These are phyloP conservation scores for Eimeria praecox DNA, from an alignment of 169 alveolate species.

Conservation along the genomic window DNA sequence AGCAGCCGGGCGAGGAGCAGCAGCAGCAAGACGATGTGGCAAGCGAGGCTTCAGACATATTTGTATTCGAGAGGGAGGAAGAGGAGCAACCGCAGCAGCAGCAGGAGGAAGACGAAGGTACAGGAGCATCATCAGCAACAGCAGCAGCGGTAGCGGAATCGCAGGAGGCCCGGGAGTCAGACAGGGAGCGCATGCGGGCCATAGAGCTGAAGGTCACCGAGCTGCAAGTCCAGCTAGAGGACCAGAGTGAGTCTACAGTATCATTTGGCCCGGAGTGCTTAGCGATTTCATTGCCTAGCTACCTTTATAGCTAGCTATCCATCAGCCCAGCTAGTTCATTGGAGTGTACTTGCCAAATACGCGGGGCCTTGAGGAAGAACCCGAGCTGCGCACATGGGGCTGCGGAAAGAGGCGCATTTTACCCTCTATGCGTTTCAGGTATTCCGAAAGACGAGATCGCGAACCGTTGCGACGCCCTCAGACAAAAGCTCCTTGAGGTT, in stretches of 20 bases:
- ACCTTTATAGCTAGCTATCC: not conserved
- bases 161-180: conserved; percentile 72
- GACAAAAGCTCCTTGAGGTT: conserved; percentile 68
- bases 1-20: conserved; percentile 59
- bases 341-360: not conserved
- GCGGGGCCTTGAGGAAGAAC: not conserved
- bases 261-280: not conserved
- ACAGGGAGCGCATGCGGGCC: conserved; percentile 73
- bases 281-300: not conserved
- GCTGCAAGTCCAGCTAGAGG: conserved; percentile 74
- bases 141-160: conserved; percentile 70
- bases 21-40: conserved; percentile 71
- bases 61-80: conserved; percentile 67
- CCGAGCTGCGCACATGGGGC: too few species aligned
- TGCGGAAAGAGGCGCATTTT: not conserved
- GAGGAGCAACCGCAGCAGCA: conserved; percentile 69
- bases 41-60: conserved; percentile 72
- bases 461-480: conserved; percentile 76
- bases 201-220: conserved; percentile 78
- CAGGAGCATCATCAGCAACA: conserved; percentile 25
- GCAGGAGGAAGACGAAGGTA: conserved; percentile 44
- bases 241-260: conserved; percentile 32
- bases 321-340: not conserved
- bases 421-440: conserved; percentile 7
- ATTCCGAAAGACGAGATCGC: conserved; percentile 57